A percentile compares a stretch with the other conserved stretches of the same genome.
These are phyloP conservation scores for Bjerkandera adusta DNA, from an alignment of 1,284 basidiomycete species.

Conservation along the genomic window DNA sequence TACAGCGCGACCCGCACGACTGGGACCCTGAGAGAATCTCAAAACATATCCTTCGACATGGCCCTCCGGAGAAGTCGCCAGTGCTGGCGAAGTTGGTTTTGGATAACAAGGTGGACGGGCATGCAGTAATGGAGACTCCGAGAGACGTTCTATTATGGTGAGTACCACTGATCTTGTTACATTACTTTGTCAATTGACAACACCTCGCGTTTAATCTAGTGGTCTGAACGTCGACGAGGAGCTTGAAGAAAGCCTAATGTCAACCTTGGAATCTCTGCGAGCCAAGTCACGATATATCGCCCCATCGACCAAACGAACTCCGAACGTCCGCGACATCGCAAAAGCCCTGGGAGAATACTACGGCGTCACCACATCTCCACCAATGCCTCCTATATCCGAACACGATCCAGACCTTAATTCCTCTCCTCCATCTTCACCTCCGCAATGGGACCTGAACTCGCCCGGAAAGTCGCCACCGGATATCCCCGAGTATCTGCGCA, in stretches of 20 bases:
- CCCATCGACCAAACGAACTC: too few relatives aligned
- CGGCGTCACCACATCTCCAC: too few relatives aligned
- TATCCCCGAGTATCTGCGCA: too few relatives aligned
- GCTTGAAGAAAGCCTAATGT: background rate
- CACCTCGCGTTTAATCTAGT: background rate
- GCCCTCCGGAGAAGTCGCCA: conserved; percentile 7
- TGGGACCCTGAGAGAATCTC: conserved; percentile 6
- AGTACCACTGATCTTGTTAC: background rate
- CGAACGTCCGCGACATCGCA: background rate
- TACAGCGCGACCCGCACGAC: conserved; percentile 5
- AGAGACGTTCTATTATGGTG: conserved; percentile 7
- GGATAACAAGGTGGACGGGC: conserved; percentile 8
- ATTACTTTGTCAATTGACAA: background rate
- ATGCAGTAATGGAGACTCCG: conserved; percentile 2
- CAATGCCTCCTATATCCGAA: too few relatives aligned
- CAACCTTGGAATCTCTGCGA: too few relatives aligned
- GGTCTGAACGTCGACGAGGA: background rate
- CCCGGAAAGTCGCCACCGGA: too few relatives aligned
- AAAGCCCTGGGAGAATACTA: too few relatives aligned
- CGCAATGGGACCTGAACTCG: conserved; percentile 3
- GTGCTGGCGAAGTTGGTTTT: conserved; percentile 7
- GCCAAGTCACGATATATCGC: too few relatives aligned
- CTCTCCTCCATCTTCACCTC: background rate
- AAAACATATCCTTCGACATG: conserved; percentile 1
- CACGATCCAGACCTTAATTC: too few relatives aligned